Percentiles rank a stretch among this genome's conserved stretches.
Conservation (phyloP, 345 rosid genomes). For the Gynandropsis gynandra region DNA sequence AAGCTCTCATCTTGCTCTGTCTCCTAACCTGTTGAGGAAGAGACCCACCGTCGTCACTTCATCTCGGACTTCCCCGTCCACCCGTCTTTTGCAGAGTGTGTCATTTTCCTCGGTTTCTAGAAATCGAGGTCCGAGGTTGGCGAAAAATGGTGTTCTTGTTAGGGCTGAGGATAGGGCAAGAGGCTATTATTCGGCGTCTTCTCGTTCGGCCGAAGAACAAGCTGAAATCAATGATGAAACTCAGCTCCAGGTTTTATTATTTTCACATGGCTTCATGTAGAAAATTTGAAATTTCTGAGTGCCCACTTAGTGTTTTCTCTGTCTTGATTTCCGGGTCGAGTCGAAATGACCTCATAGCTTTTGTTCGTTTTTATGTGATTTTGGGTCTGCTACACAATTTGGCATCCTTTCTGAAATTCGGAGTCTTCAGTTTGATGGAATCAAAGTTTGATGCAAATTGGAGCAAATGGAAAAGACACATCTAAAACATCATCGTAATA, state of each 20-base stretch:
- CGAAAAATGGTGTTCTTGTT: conserved; percentile 38
- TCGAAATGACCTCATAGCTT: not conserved
- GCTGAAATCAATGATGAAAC: conserved; percentile 32
- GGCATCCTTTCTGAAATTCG: too few species aligned
- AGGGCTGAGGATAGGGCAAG: conserved; percentile 75
- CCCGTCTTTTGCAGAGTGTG: conserved; percentile 22
- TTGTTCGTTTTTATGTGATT: not conserved
- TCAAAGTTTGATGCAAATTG: too few species aligned
- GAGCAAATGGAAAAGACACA: not conserved
- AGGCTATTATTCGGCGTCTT: too few species aligned
- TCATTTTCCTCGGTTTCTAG: conserved; percentile 34
- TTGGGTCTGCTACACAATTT: too few species aligned
- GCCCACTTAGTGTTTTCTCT: conserved; percentile 6
- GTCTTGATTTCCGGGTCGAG: not conserved
- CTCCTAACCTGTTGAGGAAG: conserved; percentile 28
- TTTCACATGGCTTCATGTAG: not conserved
- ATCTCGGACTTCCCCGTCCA: conserved; percentile 16
- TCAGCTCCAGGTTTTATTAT: conserved; percentile 46
- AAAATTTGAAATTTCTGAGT: conserved; percentile 1
- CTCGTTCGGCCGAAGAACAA: conserved; percentile 31
- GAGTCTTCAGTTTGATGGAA: too few species aligned
- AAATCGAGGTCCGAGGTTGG: conserved; percentile 37
- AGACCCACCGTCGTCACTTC: conserved; percentile 23
- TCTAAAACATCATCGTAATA: too few species aligned
- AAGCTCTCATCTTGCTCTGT: conserved; percentile 35